Conservation (phyloP, 1,139 yeast species). For the Suhomyces bolitotheri region DNA sequence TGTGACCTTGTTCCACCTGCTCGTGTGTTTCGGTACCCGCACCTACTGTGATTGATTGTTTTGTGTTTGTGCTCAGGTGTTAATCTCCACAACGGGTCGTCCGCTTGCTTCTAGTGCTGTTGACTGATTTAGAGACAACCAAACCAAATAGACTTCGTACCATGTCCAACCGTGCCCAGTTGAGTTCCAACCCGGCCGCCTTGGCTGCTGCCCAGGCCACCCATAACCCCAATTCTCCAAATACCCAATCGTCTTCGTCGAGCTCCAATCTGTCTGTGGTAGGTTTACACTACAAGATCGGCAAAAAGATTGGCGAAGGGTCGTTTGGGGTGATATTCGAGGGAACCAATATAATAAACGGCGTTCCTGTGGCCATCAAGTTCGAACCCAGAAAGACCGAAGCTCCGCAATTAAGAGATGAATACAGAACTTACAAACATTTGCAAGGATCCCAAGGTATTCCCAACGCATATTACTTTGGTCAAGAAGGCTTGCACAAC, state of each 20-base stretch:
- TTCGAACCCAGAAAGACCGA: slow-evolving; percentile 93
- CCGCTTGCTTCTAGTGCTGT: neutral
- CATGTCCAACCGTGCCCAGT: slow-evolving; percentile 29
- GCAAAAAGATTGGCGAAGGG: slow-evolving; percentile 97
- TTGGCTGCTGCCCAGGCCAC: slow-evolving; percentile 42
- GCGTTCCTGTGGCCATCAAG: slow-evolving; percentile 73
- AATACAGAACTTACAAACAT: slow-evolving; percentile 87
- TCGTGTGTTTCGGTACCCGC: neutral
- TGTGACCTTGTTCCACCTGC: neutral
- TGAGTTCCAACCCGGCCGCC: slow-evolving; percentile 38
- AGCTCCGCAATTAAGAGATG: slow-evolving; percentile 96
- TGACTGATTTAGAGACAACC: too few relatives aligned
- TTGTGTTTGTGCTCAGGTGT: neutral
- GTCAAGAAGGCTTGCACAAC: slow-evolving; percentile 96
- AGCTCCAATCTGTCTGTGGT: slow-evolving; percentile 37
- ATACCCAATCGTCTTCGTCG: slow-evolving; percentile 18
- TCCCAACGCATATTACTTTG: slow-evolving; percentile 94
- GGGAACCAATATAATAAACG: slow-evolving; percentile 81
- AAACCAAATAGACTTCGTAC: too few relatives aligned
- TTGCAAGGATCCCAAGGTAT: slow-evolving; percentile 80
- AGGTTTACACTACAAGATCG: slow-evolving; percentile 85
- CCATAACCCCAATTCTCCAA: slow-evolving; percentile 26
- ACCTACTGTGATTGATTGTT: neutral
- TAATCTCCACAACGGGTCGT: neutral
- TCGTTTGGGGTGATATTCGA: slow-evolving; percentile 97